Conservation (phyloP, 306 rosid genomes). For the Astragalus membranaceus region DNA sequence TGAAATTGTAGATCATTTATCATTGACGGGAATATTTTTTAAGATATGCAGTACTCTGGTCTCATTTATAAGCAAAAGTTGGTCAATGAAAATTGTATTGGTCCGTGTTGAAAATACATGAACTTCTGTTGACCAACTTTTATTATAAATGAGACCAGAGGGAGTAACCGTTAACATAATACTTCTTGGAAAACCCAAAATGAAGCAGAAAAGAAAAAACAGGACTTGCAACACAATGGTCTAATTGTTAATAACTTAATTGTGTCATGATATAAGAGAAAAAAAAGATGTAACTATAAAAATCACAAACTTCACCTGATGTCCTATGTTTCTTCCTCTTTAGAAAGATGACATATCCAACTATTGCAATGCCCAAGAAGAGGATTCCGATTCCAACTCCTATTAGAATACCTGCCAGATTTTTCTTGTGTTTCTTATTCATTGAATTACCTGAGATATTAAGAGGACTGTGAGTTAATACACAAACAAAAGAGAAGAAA, state of each 20-base stretch:
- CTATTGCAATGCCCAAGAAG: not conserved
- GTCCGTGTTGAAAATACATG: too few relatives aligned
- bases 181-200: not conserved
- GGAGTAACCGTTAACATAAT: not conserved
- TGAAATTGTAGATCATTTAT: not conserved
- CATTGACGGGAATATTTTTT: not conserved
- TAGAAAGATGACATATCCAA: not conserved
- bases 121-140: too few relatives aligned
- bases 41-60: not conserved
- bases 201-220: not conserved
- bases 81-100: too few relatives aligned
- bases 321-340: constrained; percentile 1
- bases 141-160: too few relatives aligned
- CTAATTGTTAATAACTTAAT: not conserved
- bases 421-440: not conserved
- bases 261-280: too few relatives aligned
- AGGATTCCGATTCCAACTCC: not conserved
- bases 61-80: too few relatives aligned
- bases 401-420: constrained; percentile 4
- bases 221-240: not conserved
- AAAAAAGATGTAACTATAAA: not conserved
- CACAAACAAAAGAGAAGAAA: not conserved
- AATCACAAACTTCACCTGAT: constrained; percentile 2
- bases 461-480: not conserved
- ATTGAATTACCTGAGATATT: not conserved